phyloP scores from a whole-genome alignment of 495 filamentous ascomycete genomes.

The Daldinia concentrica region DNA sequence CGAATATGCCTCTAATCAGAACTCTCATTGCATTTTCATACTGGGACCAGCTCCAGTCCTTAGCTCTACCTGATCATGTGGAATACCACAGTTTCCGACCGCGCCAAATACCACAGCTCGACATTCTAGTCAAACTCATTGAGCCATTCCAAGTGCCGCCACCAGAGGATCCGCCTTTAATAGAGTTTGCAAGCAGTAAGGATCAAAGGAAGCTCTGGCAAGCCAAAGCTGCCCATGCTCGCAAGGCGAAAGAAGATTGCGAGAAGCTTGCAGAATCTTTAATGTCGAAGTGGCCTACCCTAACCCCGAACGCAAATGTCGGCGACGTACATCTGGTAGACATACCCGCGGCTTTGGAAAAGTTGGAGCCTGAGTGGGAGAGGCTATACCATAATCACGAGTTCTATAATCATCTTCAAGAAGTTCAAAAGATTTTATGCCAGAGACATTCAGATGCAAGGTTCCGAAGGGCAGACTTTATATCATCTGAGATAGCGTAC shows the following conservation, averaged over 20 bases:
- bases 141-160: constrained; percentile 28
- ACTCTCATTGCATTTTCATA: constrained; percentile 47
- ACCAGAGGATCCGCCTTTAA: constrained; percentile 33
- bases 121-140: constrained; percentile 45
- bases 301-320: constrained; percentile 13
- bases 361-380: constrained; percentile 58
- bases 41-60: constrained; percentile 37
- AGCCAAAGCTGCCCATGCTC: constrained; percentile 34
- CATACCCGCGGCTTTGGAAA: constrained; percentile 48
- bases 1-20: constrained; percentile 44
- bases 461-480: constrained; percentile 18
- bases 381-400: constrained; percentile 57
- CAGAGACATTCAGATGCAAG: constrained; percentile 19
- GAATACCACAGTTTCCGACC: constrained; percentile 47
- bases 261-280: constrained; percentile 44
- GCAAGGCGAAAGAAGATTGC: constrained; percentile 42
- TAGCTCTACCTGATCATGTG: constrained; percentile 39
- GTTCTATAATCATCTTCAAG: constrained; percentile 54
- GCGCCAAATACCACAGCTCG: constrained; percentile 37
- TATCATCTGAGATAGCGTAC: constrained; percentile 14
- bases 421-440: constrained; percentile 54
- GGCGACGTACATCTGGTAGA: constrained; percentile 44
- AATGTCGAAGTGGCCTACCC: constrained; percentile 49
- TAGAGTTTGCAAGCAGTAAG: constrained; percentile 38
- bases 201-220: constrained; percentile 37